A percentile compares a stretch with the other conserved stretches of the same genome.
These are phyloP conservation scores for Triangularia verruculosa DNA, from an alignment of 2,329 filamentous ascomycete species.

Conservation along the genomic window DNA sequence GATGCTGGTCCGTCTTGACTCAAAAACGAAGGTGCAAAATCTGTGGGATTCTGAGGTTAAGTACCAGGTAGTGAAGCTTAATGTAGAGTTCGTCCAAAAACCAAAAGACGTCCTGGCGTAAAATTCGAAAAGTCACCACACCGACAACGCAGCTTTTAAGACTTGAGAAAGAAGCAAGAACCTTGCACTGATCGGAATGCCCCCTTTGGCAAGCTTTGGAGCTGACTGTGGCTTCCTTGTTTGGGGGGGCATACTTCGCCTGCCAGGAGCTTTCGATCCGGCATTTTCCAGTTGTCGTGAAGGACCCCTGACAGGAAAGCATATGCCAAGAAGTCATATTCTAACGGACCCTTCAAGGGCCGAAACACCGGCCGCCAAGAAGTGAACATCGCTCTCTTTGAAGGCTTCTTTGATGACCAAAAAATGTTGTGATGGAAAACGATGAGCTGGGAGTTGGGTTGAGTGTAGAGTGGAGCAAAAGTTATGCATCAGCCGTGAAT, in stretches of 20 bases:
- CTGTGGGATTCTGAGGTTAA: too few relatives aligned
- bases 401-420: too few relatives aligned
- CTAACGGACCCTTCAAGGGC: not conserved
- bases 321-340: not conserved
- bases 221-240: not conserved
- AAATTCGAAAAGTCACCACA: too few relatives aligned
- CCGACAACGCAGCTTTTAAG: too few relatives aligned
- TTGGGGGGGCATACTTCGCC: not conserved
- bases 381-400: not conserved
- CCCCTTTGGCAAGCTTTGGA: not conserved
- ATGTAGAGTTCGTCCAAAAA: too few relatives aligned
- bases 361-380: not conserved
- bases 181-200: not conserved
- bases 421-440: too few relatives aligned
- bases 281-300: not conserved
- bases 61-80: too few relatives aligned
- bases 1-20: too few relatives aligned
- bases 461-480: not conserved
- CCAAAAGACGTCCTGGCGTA: too few relatives aligned
- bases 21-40: too few relatives aligned
- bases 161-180: not conserved
- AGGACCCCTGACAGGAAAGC: not conserved
- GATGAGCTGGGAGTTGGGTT: too few relatives aligned
- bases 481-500: slow-evolving; percentile 30
- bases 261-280: not conserved